phyloP scores from a whole-genome alignment of 495 filamentous ascomycete genomes.

The Aspergillus olivimuriae region DNA sequence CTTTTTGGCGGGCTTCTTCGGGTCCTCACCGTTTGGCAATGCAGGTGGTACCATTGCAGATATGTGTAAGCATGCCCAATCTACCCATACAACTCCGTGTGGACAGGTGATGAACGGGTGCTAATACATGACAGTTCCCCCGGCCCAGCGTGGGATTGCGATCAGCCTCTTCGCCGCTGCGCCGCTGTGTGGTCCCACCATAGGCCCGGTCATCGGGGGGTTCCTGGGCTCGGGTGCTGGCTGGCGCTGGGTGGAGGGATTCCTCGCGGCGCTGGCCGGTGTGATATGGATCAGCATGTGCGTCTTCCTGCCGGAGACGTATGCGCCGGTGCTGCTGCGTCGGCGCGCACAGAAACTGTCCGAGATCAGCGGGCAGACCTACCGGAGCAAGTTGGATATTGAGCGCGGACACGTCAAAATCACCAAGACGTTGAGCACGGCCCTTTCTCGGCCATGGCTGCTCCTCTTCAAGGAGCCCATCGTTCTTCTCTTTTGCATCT shows the following conservation, averaged over 20 bases:
- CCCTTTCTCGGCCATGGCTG: conserved; percentile 37
- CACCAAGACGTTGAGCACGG: conserved; percentile 24
- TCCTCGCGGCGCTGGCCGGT: conserved; percentile 38
- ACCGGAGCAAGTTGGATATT: conserved; percentile 35
- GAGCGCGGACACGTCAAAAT: conserved; percentile 23
- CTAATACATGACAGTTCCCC: no score
- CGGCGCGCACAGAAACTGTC: conserved; percentile 43
- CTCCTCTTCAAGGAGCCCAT: conserved; percentile 45
- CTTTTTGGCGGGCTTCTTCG: conserved; percentile 58
- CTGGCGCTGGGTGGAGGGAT: conserved; percentile 59
- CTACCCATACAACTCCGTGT: no score
- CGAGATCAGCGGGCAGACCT: conserved; percentile 45
- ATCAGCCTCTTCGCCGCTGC: conserved; percentile 53
- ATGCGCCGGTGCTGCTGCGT: conserved; percentile 46
- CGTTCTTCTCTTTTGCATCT: conserved; percentile 53
- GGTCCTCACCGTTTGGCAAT: conserved; percentile 59
- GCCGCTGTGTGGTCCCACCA: conserved; percentile 47
- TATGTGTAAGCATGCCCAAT: no score
- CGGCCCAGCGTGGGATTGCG: conserved; percentile 53
- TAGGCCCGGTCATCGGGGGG: conserved; percentile 46
- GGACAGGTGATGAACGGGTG: no score
- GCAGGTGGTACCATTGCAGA: conserved; percentile 65
- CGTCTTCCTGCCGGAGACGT: conserved; percentile 49
- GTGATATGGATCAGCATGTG: conserved; percentile 42
- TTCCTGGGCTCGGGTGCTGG: conserved; percentile 49